These are phyloP conservation scores for Quercus lobata DNA, from an alignment of 331 rosid genomes.

Conservation along the genomic window DNA sequence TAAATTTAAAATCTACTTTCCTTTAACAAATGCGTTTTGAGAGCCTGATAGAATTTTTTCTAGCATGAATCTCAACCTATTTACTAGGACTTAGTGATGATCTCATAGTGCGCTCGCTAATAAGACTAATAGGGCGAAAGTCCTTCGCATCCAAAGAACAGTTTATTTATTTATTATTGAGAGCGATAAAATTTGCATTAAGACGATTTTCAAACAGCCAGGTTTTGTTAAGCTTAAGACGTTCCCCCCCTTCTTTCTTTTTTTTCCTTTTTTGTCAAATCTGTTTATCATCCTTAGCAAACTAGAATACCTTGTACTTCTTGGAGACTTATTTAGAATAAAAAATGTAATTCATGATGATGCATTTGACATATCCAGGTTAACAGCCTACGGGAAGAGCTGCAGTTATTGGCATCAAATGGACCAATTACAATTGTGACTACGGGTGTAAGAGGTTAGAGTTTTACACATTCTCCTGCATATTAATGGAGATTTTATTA, in stretches of 20 bases:
- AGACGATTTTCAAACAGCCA: background rate
- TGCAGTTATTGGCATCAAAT: slow-evolving; percentile 49
- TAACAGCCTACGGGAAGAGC: slow-evolving; percentile 62
- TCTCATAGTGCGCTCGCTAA: no score
- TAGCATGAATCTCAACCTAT: no score
- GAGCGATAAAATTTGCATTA: no score
- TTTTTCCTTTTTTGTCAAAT: background rate
- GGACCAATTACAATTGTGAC: slow-evolving; percentile 63
- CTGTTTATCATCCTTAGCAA: background rate
- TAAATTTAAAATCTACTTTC: no score
- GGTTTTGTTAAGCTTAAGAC: background rate
- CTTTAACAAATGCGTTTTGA: no score
- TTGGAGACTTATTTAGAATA: background rate
- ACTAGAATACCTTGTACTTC: background rate
- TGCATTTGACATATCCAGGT: slow-evolving; percentile 48
- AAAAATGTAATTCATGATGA: slow-evolving; percentile 11
- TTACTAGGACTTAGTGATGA: no score
- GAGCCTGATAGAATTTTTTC: no score
- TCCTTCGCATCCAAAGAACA: no score
- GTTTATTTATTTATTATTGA: no score
- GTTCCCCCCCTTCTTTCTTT: no score
- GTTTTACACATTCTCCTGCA: slow-evolving; percentile 11
- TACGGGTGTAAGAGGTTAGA: slow-evolving; percentile 58
- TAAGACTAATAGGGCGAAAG: no score
- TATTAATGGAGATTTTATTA: background rate